Percentiles rank a stretch among this genome's conserved stretches.
phyloP scores from a whole-genome alignment of 345 rosid genomes.

The Pseudoturritis turrita region DNA sequence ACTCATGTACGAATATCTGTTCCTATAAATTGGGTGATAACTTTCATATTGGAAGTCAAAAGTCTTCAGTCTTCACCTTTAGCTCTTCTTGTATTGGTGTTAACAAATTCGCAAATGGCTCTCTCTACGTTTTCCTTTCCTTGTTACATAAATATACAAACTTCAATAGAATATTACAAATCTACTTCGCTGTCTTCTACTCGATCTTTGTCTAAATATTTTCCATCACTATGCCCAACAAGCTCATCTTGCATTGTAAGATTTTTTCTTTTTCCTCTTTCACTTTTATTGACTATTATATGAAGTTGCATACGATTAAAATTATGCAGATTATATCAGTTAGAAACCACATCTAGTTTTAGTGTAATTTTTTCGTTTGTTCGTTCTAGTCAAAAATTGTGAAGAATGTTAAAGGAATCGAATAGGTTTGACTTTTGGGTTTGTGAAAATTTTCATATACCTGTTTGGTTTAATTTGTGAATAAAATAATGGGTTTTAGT shows the following conservation, averaged over 20 bases:
- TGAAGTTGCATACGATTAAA: neutral
- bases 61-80: neutral
- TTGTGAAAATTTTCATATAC: too few relatives aligned
- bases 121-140: conserved; percentile 31
- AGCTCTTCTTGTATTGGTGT: neutral
- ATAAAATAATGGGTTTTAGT: too few relatives aligned
- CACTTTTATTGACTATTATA: neutral
- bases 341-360: neutral
- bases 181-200: conserved; percentile 1
- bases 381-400: neutral
- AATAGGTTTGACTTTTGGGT: too few relatives aligned
- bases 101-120: neutral
- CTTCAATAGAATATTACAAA: conserved; percentile 36
- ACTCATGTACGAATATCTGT: neutral
- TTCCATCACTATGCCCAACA: too few relatives aligned
- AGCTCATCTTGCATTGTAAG: conserved; percentile 25
- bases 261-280: neutral
- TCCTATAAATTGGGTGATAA: conserved; percentile 4
- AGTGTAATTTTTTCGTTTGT: neutral
- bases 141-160: conserved; percentile 22
- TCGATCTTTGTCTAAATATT: too few relatives aligned
- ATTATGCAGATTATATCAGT: neutral
- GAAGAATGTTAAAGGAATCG: neutral
- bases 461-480: too few relatives aligned
- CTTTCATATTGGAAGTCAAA: neutral